Evolutionary conservation across 2,329 filamentous ascomycete genomes (phyloP).

Genomic region (Pseudovirgaria hyperparasitica): DNA sequence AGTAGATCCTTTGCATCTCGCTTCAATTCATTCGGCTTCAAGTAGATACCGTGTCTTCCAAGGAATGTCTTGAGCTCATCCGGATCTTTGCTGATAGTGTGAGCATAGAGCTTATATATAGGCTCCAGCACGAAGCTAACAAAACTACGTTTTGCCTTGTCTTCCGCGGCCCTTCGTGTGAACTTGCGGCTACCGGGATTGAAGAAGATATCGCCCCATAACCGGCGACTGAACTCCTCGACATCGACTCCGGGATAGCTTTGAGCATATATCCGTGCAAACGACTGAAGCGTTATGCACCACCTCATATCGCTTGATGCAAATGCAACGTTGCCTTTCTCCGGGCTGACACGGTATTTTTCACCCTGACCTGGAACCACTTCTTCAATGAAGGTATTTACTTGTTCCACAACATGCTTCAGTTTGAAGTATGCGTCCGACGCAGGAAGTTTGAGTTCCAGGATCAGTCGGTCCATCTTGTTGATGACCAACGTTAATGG

Average conservation of each 20-base stretch:
- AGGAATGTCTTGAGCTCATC: constrained; percentile 72
- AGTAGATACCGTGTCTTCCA: constrained; percentile 61
- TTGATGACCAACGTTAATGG: constrained; percentile 87
- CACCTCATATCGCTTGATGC: constrained; percentile 87
- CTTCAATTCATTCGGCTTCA: constrained; percentile 90
- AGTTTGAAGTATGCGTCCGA: constrained; percentile 97
- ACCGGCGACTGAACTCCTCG: constrained; percentile 66
- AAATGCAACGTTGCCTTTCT: constrained; percentile 97
- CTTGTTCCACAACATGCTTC: constrained; percentile 96
- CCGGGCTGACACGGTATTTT: constrained; percentile 71
- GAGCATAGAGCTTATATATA: constrained; percentile 94
- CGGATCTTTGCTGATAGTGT: constrained; percentile 83
- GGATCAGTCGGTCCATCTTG: constrained; percentile 90
- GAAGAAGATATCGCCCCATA: constrained; percentile 97
- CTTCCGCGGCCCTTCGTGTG: constrained; percentile 73
- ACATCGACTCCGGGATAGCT: constrained; percentile 64
- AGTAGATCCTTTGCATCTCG: constrained; percentile 80
- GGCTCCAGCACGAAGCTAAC: constrained; percentile 92
- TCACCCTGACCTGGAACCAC: constrained; percentile 71
- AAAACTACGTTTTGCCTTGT: constrained; percentile 71
- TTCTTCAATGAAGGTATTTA: constrained; percentile 90
- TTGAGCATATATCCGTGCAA: constrained; percentile 92
- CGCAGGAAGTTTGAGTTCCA: constrained; percentile 88
- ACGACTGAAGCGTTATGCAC: constrained; percentile 91
- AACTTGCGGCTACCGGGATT: constrained; percentile 86